Evolutionary conservation across 2,329 filamentous ascomycete species (phyloP), one percentile per base, ranked within the genome.

Genomic region (Phialophora expanda): DNA sequence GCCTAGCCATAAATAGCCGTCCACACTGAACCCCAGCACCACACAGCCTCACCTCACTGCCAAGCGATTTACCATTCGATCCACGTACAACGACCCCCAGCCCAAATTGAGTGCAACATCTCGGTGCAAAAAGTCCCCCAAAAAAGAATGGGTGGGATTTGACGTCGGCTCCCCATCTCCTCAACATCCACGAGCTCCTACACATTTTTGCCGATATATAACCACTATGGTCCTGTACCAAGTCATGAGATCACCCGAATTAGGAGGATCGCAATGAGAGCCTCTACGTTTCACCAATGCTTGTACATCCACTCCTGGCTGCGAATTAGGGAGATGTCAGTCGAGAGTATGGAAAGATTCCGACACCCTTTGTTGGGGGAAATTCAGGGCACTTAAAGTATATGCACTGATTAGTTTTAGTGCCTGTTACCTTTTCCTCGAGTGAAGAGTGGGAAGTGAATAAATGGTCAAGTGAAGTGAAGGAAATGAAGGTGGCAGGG

Each of bases 191-290:
- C n/a, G 51, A 55, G 51, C 51, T 55, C 51, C 51, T 55, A 55
- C 51, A 30, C 51, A 55, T 55, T 55, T 55, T 55, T 55, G 51
- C 51, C 26, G 14, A 55, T 9, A 28, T 55, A 28, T 12, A 32
- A 55, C 51, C 51, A 55, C 51, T 55, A 55, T 55, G 51, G 11
- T 55, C 51, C 51, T 55, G 51, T 55, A 55, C 51, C 32, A 34
- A 0, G 53, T 55, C 53, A 30, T 20, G 24, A 55, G n/a, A 26
- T 55, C 53, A 55, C 4, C 28, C 53, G 53, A 55, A 24, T 55
- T 55, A 55, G 53, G 53, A 55, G 53, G 53, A 30, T 55, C 26
- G 28, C 28, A 55, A 34, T 55, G 26, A 55, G 53, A 55, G 53
- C 53, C 53, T 55, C 53, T 55, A 34, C 53, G 53, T 55, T 55